Evolutionary conservation across 352 stramenopile genomes (phyloP).

Genomic region (Phytophthora nicotianae): DNA sequence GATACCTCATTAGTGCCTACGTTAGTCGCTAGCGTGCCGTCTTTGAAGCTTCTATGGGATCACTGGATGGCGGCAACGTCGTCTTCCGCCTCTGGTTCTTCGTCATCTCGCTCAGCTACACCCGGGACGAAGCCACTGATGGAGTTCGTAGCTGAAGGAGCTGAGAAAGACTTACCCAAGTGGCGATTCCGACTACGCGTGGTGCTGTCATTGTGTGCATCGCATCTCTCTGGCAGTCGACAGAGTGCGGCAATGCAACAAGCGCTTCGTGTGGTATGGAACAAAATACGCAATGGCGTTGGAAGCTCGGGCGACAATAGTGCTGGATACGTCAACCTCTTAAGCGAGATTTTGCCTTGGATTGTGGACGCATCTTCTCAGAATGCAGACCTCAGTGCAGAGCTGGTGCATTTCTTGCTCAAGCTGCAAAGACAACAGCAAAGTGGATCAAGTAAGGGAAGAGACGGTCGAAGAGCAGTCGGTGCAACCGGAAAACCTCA

Average conservation of each 20-base stretch:
- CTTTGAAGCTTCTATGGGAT: constrained; percentile 56
- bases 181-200: constrained; percentile 61
- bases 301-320: constrained; percentile 33
- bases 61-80: constrained; percentile 52
- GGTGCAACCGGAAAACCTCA: constrained; percentile 27
- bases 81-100: constrained; percentile 19
- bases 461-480: constrained; percentile 16
- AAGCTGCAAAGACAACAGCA: constrained; percentile 65
- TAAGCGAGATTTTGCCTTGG: constrained; percentile 51
- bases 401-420: constrained; percentile 70
- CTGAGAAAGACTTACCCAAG: constrained; percentile 57
- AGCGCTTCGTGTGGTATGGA: constrained; percentile 61
- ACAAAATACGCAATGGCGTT: constrained; percentile 54
- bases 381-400: constrained; percentile 57
- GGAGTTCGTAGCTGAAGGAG: constrained; percentile 52
- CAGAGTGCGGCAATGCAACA: constrained; percentile 53
- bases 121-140: constrained; percentile 46
- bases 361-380: constrained; percentile 53
- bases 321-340: constrained; percentile 35
- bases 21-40: constrained; percentile 39
- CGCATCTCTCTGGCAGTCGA: constrained; percentile 39
- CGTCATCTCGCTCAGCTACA: constrained; percentile 26
- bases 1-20: constrained; percentile 38
- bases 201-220: constrained; percentile 55
- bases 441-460: constrained; percentile 26